Conservation (phyloP, 2,329 filamentous ascomycete species). For the Cytospora piceicola region DNA sequence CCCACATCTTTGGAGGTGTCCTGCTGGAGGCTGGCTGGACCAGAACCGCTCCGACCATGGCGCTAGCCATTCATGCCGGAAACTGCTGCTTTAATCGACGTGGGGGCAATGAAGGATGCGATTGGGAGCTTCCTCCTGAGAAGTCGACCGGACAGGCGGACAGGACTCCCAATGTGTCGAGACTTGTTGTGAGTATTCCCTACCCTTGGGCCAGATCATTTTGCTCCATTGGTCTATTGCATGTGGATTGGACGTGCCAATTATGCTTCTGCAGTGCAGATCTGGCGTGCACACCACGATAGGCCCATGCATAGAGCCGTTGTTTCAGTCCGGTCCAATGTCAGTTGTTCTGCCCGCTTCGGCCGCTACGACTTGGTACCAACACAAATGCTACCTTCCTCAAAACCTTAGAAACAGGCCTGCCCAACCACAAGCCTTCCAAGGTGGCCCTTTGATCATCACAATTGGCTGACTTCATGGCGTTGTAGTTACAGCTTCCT, state of each 20-base stretch:
- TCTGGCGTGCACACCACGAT: constrained; percentile 21
- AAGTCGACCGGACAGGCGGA: neutral
- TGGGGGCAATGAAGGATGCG: constrained; percentile 16
- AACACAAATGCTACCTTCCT: constrained; percentile 15
- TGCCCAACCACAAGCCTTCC: neutral
- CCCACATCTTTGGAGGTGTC: neutral
- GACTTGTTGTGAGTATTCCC: constrained; percentile 19
- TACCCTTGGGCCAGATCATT: constrained; percentile 11
- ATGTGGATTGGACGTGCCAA: constrained; percentile 16
- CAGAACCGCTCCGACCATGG: neutral
- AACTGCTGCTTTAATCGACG: constrained; percentile 17
- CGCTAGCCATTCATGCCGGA: neutral
- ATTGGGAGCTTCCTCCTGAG: constrained; percentile 15
- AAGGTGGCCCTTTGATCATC: neutral
- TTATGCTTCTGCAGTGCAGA: constrained; percentile 23
- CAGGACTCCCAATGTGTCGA: neutral
- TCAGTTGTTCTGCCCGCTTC: neutral
- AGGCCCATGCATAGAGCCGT: constrained; percentile 23
- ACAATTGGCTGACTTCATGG: constrained; percentile 22
- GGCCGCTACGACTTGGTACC: constrained; percentile 12
- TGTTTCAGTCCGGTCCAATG: constrained; percentile 20
- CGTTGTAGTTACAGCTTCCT: neutral
- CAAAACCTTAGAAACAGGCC: neutral
- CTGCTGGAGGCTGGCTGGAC: constrained; percentile 19
- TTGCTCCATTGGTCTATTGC: neutral